phyloP scores from a whole-genome alignment of 2,329 filamentous ascomycete species.

The Botrytis hyacinthi region DNA sequence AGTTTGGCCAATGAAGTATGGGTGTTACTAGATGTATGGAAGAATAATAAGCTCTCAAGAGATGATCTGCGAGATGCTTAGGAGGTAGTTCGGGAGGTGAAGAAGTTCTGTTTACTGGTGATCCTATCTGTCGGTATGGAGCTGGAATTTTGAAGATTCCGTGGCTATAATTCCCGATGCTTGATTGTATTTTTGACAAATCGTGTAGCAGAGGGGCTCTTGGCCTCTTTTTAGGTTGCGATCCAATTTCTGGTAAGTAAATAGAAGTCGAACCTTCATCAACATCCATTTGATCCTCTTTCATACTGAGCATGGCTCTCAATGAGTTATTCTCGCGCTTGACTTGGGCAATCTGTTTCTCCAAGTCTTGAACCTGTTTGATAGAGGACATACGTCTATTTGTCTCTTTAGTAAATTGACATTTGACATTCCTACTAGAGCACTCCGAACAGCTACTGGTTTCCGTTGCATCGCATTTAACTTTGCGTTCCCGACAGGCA shows the following conservation, averaged over 20 bases:
- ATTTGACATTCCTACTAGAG: slow-evolving; percentile 93
- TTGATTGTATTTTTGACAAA: slow-evolving; percentile 67
- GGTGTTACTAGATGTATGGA: slow-evolving; percentile 80
- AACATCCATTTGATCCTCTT: slow-evolving; percentile 46
- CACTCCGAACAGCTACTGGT: slow-evolving; percentile 96
- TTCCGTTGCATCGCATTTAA: slow-evolving; percentile 94
- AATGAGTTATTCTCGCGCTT: slow-evolving; percentile 77
- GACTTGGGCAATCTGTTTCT: slow-evolving; percentile 81
- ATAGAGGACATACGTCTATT: slow-evolving; percentile 98
- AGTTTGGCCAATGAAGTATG: slow-evolving; percentile 83
- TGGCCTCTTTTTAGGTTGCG: slow-evolving; percentile 62
- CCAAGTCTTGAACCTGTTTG: slow-evolving; percentile 96
- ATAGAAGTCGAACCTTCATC: slow-evolving; percentile 42
- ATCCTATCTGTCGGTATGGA: slow-evolving; percentile 57
- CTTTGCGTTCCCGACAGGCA: slow-evolving; percentile 83
- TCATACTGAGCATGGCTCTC: slow-evolving; percentile 56
- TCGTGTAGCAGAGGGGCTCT: slow-evolving; percentile 63
- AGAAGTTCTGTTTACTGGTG: slow-evolving; percentile 50
- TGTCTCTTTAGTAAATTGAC: slow-evolving; percentile 98
- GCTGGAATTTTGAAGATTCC: slow-evolving; percentile 79
- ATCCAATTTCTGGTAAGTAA: slow-evolving; percentile 63
- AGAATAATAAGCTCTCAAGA: slow-evolving; percentile 73
- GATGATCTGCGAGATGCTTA: slow-evolving; percentile 65
- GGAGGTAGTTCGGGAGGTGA: slow-evolving; percentile 66
- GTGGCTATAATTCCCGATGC: slow-evolving; percentile 69